A percentile compares a stretch with the other conserved stretches of the same genome.
phyloP scores from a whole-genome alignment of 805 yeast genomes.

The Spathaspora gorwiae region DNA sequence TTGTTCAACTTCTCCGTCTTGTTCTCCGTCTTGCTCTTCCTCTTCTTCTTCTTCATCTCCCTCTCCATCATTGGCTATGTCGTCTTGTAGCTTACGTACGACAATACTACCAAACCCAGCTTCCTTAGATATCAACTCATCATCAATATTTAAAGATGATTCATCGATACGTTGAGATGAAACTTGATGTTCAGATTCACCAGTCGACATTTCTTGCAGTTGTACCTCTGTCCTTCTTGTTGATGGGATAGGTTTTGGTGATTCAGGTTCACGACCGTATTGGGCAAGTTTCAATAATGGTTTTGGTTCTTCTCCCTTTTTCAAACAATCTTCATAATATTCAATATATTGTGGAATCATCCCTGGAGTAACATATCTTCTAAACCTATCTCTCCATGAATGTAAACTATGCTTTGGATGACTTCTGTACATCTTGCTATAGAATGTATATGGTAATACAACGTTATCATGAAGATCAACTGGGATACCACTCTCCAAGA shows the following conservation, averaged over 20 bases:
- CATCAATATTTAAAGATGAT: slow-evolving; percentile 21
- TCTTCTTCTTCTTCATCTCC: slow-evolving; percentile 7
- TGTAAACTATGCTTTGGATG: slow-evolving; percentile 54
- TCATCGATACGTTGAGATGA: slow-evolving; percentile 31
- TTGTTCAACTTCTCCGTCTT: background rate
- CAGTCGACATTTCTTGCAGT: no score
- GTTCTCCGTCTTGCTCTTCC: no score
- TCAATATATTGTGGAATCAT: slow-evolving; percentile 55
- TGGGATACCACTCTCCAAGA: slow-evolving; percentile 35
- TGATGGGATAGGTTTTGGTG: no score
- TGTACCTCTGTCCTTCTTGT: no score
- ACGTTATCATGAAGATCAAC: slow-evolving; percentile 15
- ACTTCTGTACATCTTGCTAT: slow-evolving; percentile 33
- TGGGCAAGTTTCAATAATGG: slow-evolving; percentile 14
- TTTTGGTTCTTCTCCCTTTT: slow-evolving; percentile 39
- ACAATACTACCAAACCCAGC: slow-evolving; percentile 5
- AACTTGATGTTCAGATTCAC: background rate
- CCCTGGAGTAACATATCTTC: slow-evolving; percentile 60
- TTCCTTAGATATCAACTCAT: slow-evolving; percentile 9
- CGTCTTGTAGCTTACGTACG: slow-evolving; percentile 3
- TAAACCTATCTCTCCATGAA: slow-evolving; percentile 80
- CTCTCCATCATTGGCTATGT: slow-evolving; percentile 4
- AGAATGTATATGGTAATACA: slow-evolving; percentile 28
- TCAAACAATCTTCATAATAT: slow-evolving; percentile 44
- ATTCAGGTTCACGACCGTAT: no score